Evolutionary conservation across 2,329 filamentous ascomycete genomes (phyloP).

Genomic region (Diaporthe humulicola): DNA sequence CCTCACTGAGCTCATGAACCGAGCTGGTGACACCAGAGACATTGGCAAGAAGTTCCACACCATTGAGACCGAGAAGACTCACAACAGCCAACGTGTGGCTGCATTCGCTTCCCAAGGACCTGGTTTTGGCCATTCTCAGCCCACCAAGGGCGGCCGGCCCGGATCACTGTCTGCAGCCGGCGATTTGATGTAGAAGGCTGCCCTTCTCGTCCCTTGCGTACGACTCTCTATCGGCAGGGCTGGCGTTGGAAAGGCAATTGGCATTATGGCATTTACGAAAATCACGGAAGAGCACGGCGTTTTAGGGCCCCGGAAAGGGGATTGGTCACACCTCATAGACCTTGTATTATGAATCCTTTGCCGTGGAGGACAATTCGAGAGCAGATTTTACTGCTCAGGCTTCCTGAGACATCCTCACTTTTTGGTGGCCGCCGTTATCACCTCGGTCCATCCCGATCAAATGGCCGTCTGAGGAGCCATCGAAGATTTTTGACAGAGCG

Average conservation of each 20-base stretch:
- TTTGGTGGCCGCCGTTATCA: background rate
- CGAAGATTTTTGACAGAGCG: background rate
- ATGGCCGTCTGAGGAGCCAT: background rate
- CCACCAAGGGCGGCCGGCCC: conserved; percentile 23
- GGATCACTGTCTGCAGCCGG: conserved; percentile 34
- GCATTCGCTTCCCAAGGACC: conserved; percentile 13
- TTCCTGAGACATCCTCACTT: background rate
- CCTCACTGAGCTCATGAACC: conserved; percentile 81
- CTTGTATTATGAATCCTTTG: conserved; percentile 31
- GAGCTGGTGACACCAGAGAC: conserved; percentile 77
- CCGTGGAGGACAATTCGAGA: background rate
- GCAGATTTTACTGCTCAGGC: background rate
- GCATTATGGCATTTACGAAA: conserved; percentile 37
- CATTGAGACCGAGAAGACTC: conserved; percentile 60
- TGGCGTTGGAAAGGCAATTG: conserved; percentile 40
- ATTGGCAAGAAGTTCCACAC: conserved; percentile 80
- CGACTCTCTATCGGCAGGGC: conserved; percentile 5
- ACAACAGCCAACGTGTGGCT: conserved; percentile 41
- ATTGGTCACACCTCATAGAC: conserved; percentile 33
- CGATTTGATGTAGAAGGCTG: conserved; percentile 34
- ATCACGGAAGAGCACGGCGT: conserved; percentile 36
- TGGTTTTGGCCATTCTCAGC: conserved; percentile 43
- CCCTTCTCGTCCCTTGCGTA: background rate
- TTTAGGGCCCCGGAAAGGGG: conserved; percentile 23
- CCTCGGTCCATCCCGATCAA: background rate